Base-by-base conservation (phyloP, 192 early-diverging fungal genomes). In the Physocladia obscura region DNA sequence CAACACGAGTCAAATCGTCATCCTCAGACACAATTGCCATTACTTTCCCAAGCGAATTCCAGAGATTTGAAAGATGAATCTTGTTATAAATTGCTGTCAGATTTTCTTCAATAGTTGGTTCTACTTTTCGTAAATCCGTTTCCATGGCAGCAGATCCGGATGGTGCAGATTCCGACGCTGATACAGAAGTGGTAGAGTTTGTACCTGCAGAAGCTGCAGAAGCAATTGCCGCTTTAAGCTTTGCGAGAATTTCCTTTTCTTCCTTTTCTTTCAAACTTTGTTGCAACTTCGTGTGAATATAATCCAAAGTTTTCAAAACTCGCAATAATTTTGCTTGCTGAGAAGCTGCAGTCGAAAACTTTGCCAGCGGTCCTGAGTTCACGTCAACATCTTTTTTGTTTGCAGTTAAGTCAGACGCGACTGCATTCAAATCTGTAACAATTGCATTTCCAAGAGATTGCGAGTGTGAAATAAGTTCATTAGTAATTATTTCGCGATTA, bases 291-390 rank as follows among this genome's bases (percentile, higher is more conserved):
- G 87, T 86, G 69, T 86, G 89, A 77, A 92, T 86, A 68, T 93
- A 98, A 75, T 98, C 97, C 34, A 97, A 84, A 0, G 94, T 93
- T 77, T 97, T 97, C 58, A 98, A 84, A 27, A 98, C 87, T 24
- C 97, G 90, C 48, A 98, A 65, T 49, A 98, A 75, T 58, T 95
- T 94, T 22, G 97, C 89, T 76, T 98, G 97, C 61, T 88, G 81
- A 4, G 94, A 90, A n/a, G 92, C 88, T 4, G 94, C 79, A 3
- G 88, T 87, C 22, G 94, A 91, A 74, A 96, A 95, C 54, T 88
- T 88, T 27, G 84, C 81, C 21, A 97, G 77, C 15, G 87, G 88
- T 11, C 86, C 81, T 49, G 84, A 82, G 57, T 93, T 89, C 26
- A 94, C 88, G 35, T 89, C 87, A 29, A 91, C 88, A 8, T 87